Evolutionary conservation across 768 basidiomycete species (phyloP).

Genomic region (Leccinum variicolor): DNA sequence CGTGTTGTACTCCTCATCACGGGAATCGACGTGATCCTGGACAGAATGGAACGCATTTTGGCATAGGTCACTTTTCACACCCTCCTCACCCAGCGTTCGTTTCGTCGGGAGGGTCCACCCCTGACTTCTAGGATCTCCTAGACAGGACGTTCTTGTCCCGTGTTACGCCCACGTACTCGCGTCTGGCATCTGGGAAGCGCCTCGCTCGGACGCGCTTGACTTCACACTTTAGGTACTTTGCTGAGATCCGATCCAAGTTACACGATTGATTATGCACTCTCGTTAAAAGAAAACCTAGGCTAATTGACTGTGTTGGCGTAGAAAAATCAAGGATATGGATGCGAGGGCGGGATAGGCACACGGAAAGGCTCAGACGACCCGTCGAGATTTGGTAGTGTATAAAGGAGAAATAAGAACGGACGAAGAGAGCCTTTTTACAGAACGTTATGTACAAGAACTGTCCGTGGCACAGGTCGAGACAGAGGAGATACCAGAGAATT

Average conservation of each 20-base stretch:
- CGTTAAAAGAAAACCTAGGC: slow-evolving; percentile 18
- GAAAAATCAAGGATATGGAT: slow-evolving; percentile 1
- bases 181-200: background rate
- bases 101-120: background rate
- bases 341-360: slow-evolving; percentile 1
- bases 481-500: background rate
- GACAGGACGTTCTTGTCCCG: background rate
- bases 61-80: slow-evolving; percentile 11
- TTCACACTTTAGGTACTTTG: background rate
- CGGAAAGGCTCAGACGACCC: slow-evolving; percentile 1
- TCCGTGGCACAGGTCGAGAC: slow-evolving; percentile 6
- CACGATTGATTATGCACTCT: slow-evolving; percentile 12
- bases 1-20: slow-evolving; percentile 58
- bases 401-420: slow-evolving; percentile 34
- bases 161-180: background rate
- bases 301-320: slow-evolving; percentile 5
- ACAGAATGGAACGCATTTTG: slow-evolving; percentile 61
- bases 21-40: slow-evolving; percentile 58
- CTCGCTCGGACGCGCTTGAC: background rate
- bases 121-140: background rate
- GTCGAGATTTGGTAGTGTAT: slow-evolving; percentile 14
- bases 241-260: slow-evolving; percentile 3
- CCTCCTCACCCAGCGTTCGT: background rate
- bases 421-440: slow-evolving; percentile 7
- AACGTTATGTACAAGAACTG: slow-evolving; percentile 22